Evolutionary conservation across 2,329 filamentous ascomycete species (phyloP).

Genomic region (Albophoma yamanashiensis): DNA sequence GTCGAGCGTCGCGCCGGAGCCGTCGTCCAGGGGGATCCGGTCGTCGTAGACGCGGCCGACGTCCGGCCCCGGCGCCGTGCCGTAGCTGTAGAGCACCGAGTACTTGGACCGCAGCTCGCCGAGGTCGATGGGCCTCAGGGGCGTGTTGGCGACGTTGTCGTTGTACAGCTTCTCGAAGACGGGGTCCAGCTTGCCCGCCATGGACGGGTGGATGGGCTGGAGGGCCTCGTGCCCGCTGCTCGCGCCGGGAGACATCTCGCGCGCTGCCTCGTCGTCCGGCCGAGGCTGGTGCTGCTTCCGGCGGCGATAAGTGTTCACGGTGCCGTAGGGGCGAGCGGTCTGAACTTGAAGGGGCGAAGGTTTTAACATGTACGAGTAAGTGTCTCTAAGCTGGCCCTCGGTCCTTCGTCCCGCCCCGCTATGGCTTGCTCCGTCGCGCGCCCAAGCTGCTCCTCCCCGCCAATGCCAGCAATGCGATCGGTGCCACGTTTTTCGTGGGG

Average conservation of each 20-base stretch:
- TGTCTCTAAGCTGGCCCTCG: not conserved
- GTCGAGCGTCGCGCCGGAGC: slow-evolving; percentile 11
- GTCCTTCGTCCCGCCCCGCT: not conserved
- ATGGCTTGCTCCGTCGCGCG: not conserved
- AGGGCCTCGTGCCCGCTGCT: slow-evolving; percentile 27
- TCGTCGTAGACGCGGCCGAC: slow-evolving; percentile 27
- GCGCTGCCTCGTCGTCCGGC: not conserved
- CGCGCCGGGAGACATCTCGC: not conserved
- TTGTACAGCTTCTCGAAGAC: slow-evolving; percentile 37
- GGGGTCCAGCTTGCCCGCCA: slow-evolving; percentile 34
- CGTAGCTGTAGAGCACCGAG: slow-evolving; percentile 33
- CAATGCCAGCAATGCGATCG: not conserved
- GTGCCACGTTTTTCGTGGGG: not conserved
- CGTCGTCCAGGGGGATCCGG: slow-evolving; percentile 20
- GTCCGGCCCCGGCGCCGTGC: slow-evolving; percentile 28
- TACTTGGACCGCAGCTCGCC: slow-evolving; percentile 26
- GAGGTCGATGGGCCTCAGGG: slow-evolving; percentile 28
- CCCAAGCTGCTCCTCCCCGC: not conserved
- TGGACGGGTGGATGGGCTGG: slow-evolving; percentile 36
- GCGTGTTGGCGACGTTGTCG: slow-evolving; percentile 29
- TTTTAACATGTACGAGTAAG: not conserved
- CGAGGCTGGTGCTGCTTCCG: not conserved
- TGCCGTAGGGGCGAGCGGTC: not conserved
- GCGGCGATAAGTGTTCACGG: not conserved
- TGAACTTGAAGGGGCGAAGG: not conserved